phyloP scores from a whole-genome alignment of 345 rosid genomes.

The Populus ilicifolia region DNA sequence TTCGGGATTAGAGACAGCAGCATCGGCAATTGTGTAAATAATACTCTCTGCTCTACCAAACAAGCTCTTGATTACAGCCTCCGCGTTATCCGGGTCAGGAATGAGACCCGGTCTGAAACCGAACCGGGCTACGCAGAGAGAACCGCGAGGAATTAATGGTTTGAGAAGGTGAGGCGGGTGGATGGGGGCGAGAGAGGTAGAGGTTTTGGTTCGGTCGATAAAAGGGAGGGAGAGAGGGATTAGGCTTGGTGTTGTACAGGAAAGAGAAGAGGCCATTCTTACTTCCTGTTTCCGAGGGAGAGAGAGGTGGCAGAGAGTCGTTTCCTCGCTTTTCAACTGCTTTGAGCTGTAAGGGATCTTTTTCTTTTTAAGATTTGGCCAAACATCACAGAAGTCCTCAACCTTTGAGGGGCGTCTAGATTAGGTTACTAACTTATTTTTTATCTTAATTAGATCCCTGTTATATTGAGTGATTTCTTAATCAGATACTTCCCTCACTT shows the following conservation, averaged over 20 bases:
- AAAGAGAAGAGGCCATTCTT: conserved; percentile 31
- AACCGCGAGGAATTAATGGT: conserved; percentile 39
- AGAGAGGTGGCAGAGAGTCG: too few species aligned
- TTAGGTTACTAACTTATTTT: too few species aligned
- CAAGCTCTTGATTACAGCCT: conserved; percentile 40
- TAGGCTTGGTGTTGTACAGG: conserved; percentile 31
- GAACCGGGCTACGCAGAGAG: conserved; percentile 50
- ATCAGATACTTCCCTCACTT: too few species aligned
- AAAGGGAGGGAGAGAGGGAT: conserved; percentile 37
- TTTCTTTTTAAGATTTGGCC: too few species aligned
- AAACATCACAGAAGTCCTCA: too few species aligned
- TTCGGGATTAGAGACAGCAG: conserved; percentile 68
- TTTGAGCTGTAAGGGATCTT: background rate
- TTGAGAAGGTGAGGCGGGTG: conserved; percentile 27
- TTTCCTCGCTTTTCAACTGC: too few species aligned
- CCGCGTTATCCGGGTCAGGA: conserved; percentile 44
- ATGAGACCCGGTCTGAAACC: conserved; percentile 48
- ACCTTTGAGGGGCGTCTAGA: too few species aligned
- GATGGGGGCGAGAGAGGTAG: conserved; percentile 26
- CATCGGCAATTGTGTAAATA: conserved; percentile 75
- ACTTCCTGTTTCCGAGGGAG: too few species aligned
- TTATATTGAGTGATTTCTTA: too few species aligned
- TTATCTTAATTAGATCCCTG: too few species aligned
- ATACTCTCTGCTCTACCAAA: conserved; percentile 44
- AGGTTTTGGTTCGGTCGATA: conserved; percentile 18